phyloP scores from a whole-genome alignment of 129 eudicot species.

The Lactuca saligna region DNA sequence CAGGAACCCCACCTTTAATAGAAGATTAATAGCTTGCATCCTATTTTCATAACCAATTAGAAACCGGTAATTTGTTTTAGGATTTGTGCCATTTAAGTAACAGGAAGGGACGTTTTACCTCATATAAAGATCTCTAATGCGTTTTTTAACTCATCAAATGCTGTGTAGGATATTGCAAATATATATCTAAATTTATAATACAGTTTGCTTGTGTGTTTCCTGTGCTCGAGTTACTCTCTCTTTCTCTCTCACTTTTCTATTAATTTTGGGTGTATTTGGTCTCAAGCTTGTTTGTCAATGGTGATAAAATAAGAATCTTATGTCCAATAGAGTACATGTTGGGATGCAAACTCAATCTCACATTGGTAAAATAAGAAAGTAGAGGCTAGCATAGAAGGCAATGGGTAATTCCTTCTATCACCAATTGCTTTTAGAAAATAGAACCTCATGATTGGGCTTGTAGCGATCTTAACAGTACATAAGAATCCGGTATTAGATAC shows the following conservation, averaged over 20 bases:
- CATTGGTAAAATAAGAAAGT: too few species aligned
- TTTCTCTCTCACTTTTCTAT: too few species aligned
- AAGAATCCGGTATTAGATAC: conserved; percentile 25
- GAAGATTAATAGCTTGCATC: conserved; percentile 4
- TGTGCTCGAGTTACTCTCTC: background rate
- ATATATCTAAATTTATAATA: background rate
- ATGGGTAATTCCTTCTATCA: too few species aligned
- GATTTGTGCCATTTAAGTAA: conserved; percentile 6
- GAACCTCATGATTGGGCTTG: too few species aligned
- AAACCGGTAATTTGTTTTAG: background rate
- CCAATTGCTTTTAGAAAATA: too few species aligned
- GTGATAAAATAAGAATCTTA: conserved; percentile 21
- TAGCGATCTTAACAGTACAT: too few species aligned
- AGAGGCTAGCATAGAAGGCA: too few species aligned
- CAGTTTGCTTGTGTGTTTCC: background rate
- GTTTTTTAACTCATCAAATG: conserved; percentile 4
- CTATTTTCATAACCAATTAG: background rate
- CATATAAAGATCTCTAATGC: background rate
- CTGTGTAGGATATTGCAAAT: conserved; percentile 5
- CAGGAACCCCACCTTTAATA: conserved; percentile 3
- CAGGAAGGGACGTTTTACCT: conserved; percentile 9
- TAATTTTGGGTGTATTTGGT: background rate
- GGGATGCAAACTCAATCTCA: too few species aligned
- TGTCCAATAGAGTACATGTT: conserved; percentile 20
- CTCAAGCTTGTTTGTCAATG: conserved; percentile 4